phyloP scores from a whole-genome alignment of 2,329 filamentous ascomycete genomes.

The Pyrenophora graminea region DNA sequence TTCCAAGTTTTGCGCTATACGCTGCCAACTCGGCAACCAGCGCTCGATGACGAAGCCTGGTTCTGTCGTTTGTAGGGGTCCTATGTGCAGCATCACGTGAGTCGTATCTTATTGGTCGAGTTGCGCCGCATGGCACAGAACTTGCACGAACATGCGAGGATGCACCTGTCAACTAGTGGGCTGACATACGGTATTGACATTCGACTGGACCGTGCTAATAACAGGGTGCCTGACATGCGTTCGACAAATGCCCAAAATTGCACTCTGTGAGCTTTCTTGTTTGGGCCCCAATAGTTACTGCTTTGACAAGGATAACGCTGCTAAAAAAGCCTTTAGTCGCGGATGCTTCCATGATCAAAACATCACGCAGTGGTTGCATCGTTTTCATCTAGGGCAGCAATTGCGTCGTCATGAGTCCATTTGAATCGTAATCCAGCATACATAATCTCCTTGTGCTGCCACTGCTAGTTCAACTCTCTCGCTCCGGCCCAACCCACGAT shows the following conservation, averaged over 20 bases:
- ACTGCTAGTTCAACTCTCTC: too few species aligned
- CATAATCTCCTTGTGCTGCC: too few species aligned
- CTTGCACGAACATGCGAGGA: conserved; percentile 14
- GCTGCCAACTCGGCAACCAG: conserved; percentile 26
- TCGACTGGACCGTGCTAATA: conserved; percentile 8
- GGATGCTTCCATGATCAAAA: too few species aligned
- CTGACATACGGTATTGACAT: conserved; percentile 16
- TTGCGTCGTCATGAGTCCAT: too few species aligned
- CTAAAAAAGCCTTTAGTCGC: too few species aligned
- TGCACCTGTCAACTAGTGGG: conserved; percentile 15
- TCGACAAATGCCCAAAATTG: conserved; percentile 15
- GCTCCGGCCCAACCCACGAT: too few species aligned
- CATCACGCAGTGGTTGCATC: too few species aligned
- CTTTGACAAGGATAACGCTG: too few species aligned
- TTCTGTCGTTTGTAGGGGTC: conserved; percentile 14
- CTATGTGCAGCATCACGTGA: conserved; percentile 15
- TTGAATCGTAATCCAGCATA: too few species aligned
- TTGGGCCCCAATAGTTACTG: neutral
- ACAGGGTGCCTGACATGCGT: conserved; percentile 16
- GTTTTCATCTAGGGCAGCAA: too few species aligned
- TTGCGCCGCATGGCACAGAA: neutral
- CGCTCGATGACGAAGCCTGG: conserved; percentile 25
- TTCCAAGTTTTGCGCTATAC: conserved; percentile 22
- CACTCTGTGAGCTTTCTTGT: conserved; percentile 8
- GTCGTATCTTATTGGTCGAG: conserved; percentile 11